These are phyloP conservation scores for Scheffersomyces illinoinensis DNA, from an alignment of 1,139 yeast species.

Conservation along the genomic window DNA sequence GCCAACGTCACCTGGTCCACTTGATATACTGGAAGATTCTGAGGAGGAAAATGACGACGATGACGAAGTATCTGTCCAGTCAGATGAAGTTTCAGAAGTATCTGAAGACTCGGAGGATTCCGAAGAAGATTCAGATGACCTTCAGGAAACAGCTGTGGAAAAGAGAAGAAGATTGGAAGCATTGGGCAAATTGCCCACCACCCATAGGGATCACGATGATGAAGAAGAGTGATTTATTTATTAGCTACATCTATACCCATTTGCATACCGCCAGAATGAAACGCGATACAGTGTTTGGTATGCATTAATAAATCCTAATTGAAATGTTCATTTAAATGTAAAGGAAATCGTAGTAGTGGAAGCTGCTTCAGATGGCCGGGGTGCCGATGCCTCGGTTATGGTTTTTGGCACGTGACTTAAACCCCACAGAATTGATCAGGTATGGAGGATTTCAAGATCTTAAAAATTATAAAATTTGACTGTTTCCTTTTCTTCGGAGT, in stretches of 20 bases:
- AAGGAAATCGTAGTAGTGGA: background rate
- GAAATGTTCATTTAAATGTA: background rate
- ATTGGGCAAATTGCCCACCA: constrained; percentile 53
- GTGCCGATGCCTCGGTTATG: too few species aligned
- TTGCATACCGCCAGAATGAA: background rate
- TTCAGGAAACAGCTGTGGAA: constrained; percentile 69
- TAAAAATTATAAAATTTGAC: too few species aligned
- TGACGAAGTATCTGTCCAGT: background rate
- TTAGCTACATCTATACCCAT: background rate
- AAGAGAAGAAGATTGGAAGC: constrained; percentile 79
- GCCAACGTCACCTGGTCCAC: background rate
- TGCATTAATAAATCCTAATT: background rate
- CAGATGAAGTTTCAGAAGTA: background rate
- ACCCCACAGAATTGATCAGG: background rate
- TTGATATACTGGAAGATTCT: constrained; percentile 11
- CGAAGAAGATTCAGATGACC: constrained; percentile 24
- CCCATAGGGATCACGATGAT: constrained; percentile 54
- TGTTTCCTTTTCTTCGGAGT: background rate
- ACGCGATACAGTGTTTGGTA: background rate
- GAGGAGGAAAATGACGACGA: constrained; percentile 13
- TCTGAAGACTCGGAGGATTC: constrained; percentile 14
- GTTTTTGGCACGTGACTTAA: background rate
- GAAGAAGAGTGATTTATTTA: constrained; percentile 38
- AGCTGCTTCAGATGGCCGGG: too few species aligned
- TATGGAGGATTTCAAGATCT: background rate